Conservation (phyloP, 371 early-diverging fungal genomes). For the Syncephalis plumigaleata region DNA sequence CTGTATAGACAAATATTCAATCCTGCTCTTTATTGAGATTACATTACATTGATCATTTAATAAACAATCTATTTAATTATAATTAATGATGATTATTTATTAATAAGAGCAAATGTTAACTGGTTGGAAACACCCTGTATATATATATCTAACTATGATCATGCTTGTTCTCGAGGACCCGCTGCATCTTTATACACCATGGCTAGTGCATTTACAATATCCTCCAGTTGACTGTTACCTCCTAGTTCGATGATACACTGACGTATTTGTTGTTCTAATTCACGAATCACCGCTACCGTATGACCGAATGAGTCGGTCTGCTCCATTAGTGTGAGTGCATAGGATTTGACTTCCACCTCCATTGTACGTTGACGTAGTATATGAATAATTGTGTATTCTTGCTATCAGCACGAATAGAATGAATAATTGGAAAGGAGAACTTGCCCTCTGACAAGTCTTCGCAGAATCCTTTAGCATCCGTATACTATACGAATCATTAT, state of each 20-base stretch:
- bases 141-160: no score
- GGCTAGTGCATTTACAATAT: constrained; percentile 24
- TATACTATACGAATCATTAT: constrained; percentile 28
- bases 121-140: no score
- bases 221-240: constrained; percentile 48
- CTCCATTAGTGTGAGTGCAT: constrained; percentile 67
- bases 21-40: no score
- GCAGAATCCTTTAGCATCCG: constrained; percentile 86
- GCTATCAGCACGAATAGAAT: constrained; percentile 30
- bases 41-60: no score
- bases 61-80: no score
- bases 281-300: constrained; percentile 30
- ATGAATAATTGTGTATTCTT: constrained; percentile 4
- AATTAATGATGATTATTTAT: no score
- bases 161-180: background rate
- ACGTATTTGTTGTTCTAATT: constrained; percentile 38
- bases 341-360: constrained; percentile 65
- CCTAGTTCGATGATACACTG: constrained; percentile 45
- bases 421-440: constrained; percentile 89
- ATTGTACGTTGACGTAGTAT: constrained; percentile 75
- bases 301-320: constrained; percentile 64
- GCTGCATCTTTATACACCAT: constrained; percentile 2
- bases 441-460: constrained; percentile 97
- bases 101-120: no score
- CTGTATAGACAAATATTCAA: no score